Evolutionary conservation across 805 yeast genomes (phyloP).

Genomic region (Candida odintsovae): DNA sequence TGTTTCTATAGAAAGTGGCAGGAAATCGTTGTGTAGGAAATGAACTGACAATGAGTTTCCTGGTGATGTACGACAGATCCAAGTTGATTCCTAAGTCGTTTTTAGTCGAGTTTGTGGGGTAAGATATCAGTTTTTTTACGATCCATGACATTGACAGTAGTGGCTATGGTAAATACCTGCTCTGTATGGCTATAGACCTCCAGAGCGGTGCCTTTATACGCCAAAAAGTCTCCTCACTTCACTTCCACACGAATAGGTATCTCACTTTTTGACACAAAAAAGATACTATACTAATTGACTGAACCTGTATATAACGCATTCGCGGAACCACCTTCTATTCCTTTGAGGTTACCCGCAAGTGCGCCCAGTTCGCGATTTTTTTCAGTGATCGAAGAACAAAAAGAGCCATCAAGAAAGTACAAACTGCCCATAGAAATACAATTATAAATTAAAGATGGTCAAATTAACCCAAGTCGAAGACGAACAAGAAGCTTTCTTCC

Average conservation of each 20-base stretch:
- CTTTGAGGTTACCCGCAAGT: neutral
- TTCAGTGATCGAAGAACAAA: neutral
- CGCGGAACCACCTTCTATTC: neutral
- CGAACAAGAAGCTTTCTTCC: constrained; percentile 30
- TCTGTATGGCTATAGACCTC: too few species aligned
- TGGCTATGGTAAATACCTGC: too few species aligned
- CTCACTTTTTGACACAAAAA: neutral
- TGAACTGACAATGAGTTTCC: constrained; percentile 65
- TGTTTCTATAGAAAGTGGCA: constrained; percentile 44
- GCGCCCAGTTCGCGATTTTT: neutral
- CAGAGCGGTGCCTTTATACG: too few species aligned
- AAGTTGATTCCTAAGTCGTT: constrained; percentile 30
- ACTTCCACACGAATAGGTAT: too few species aligned
- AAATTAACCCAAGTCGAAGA: constrained; percentile 70
- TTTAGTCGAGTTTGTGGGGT: constrained; percentile 13
- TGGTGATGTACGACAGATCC: constrained; percentile 65
- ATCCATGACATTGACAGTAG: neutral
- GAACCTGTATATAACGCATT: neutral
- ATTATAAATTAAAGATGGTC: constrained; percentile 44
- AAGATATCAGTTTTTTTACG: constrained; percentile 5
- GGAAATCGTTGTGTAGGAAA: constrained; percentile 54
- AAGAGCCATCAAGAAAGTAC: neutral
- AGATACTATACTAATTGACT: too few species aligned
- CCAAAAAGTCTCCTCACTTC: too few species aligned
- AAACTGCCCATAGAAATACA: neutral